A percentile compares a stretch with the other conserved stretches of the same genome.
Conservation (phyloP, 2,329 filamentous ascomycete species). For the Nemania abortiva region DNA sequence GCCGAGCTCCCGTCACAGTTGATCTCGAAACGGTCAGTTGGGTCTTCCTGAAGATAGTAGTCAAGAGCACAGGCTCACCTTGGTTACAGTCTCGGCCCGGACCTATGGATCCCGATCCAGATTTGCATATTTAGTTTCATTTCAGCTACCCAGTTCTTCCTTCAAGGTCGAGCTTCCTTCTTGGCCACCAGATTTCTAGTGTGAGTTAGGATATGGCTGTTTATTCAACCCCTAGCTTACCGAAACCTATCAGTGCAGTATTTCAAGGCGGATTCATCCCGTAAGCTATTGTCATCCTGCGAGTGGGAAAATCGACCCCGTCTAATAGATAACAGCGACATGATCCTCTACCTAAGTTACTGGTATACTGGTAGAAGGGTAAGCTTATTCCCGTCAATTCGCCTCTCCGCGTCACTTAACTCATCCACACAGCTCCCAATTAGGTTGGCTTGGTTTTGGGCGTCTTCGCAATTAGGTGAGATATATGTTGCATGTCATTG, state of each 20-base stretch:
- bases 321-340: constrained; percentile 46
- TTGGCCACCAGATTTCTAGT: constrained; percentile 52
- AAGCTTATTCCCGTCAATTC: constrained; percentile 25
- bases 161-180: constrained; percentile 49
- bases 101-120: constrained; percentile 48
- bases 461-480: constrained; percentile 52
- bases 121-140: constrained; percentile 47
- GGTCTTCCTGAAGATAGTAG: not conserved
- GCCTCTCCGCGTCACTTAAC: constrained; percentile 8
- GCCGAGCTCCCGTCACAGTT: constrained; percentile 44
- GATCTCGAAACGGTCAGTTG: constrained; percentile 45
- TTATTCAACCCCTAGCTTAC: constrained; percentile 27
- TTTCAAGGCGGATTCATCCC: constrained; percentile 69
- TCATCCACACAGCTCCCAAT: constrained; percentile 64
- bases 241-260: constrained; percentile 49
- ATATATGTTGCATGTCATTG: not conserved
- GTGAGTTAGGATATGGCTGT: constrained; percentile 37
- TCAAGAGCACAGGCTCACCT: constrained; percentile 23
- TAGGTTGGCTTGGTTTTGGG: constrained; percentile 77
- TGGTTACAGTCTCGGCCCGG: constrained; percentile 44
- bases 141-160: constrained; percentile 47
- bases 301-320: not conserved
- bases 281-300: constrained; percentile 54
- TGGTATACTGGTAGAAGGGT: constrained; percentile 73
- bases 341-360: constrained; percentile 74